These are phyloP conservation scores for Papiliotrema terrestris DNA, from an alignment of 1,284 basidiomycete species.

Conservation along the genomic window DNA sequence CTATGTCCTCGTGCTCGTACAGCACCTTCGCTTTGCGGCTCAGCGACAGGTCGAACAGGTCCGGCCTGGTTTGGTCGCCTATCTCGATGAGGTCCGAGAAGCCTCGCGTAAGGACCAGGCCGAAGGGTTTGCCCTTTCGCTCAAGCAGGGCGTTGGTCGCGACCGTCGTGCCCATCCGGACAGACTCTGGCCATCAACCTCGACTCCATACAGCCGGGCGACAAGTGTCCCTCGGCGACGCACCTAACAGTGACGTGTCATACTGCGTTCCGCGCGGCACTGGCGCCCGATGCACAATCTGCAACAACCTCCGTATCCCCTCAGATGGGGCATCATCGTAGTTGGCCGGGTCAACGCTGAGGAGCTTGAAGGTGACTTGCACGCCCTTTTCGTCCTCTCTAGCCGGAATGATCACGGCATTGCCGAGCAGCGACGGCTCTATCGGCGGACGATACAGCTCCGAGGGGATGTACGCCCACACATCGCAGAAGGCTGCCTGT, in stretches of 20 bases:
- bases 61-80: conserved; percentile 77
- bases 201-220: no score
- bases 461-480: conserved; percentile 19
- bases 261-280: no score
- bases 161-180: no score
- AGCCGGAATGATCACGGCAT: neutral
- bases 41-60: conserved; percentile 81
- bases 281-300: conserved; percentile 63
- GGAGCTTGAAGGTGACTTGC: conserved; percentile 55
- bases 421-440: neutral
- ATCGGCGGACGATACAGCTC: no score
- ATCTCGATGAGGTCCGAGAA: conserved; percentile 76
- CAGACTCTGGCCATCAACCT: no score
- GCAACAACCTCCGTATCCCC: conserved; percentile 85
- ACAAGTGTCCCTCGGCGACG: no score
- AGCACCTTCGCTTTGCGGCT: conserved; percentile 63
- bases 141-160: conserved; percentile 95
- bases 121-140: conserved; percentile 86
- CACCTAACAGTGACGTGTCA: no score
- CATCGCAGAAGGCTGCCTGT: conserved; percentile 48
- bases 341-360: conserved; percentile 80
- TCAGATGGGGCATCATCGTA: conserved; percentile 86
- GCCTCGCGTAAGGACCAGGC: conserved; percentile 84
- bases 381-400: conserved; percentile 20
- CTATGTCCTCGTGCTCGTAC: conserved; percentile 49